Conservation (phyloP, 2,329 filamentous ascomycete species). For the Nigrospora sphaerica region DNA sequence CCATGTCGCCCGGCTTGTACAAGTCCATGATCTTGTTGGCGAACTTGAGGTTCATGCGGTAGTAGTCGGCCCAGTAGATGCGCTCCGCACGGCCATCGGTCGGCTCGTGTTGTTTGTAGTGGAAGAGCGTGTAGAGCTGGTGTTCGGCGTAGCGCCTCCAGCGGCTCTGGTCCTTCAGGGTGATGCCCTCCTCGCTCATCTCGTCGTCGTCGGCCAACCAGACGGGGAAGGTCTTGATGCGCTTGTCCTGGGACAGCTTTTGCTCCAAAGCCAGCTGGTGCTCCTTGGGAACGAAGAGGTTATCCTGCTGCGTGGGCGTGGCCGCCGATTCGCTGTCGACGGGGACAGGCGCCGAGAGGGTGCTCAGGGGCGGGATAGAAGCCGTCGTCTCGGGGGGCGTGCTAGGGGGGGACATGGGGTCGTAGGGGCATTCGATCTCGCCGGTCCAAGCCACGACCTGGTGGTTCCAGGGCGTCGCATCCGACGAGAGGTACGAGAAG, state of each 20-base stretch:
- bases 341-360: slow-evolving; percentile 73
- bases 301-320: slow-evolving; percentile 56
- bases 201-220: slow-evolving; percentile 80
- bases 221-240: slow-evolving; percentile 75
- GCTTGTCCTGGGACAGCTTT: slow-evolving; percentile 64
- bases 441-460: slow-evolving; percentile 93
- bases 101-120: slow-evolving; percentile 93
- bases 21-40: slow-evolving; percentile 81
- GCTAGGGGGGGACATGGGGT: slow-evolving; percentile 36
- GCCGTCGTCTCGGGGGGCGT: slow-evolving; percentile 42
- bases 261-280: slow-evolving; percentile 69
- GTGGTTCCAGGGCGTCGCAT: slow-evolving; percentile 80
- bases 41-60: slow-evolving; percentile 86
- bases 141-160: slow-evolving; percentile 91
- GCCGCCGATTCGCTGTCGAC: slow-evolving; percentile 54
- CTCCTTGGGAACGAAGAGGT: slow-evolving; percentile 60
- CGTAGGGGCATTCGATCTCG: slow-evolving; percentile 57
- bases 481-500: slow-evolving; percentile 80
- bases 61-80: slow-evolving; percentile 86
- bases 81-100: slow-evolving; percentile 77
- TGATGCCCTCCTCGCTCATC: slow-evolving; percentile 57
- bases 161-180: slow-evolving; percentile 72
- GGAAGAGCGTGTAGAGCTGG: slow-evolving; percentile 86
- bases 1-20: slow-evolving; percentile 88
- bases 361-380: slow-evolving; percentile 55